phyloP scores from a whole-genome alignment of 202 grass and related monocot genomes.

The Setaria viridis region DNA sequence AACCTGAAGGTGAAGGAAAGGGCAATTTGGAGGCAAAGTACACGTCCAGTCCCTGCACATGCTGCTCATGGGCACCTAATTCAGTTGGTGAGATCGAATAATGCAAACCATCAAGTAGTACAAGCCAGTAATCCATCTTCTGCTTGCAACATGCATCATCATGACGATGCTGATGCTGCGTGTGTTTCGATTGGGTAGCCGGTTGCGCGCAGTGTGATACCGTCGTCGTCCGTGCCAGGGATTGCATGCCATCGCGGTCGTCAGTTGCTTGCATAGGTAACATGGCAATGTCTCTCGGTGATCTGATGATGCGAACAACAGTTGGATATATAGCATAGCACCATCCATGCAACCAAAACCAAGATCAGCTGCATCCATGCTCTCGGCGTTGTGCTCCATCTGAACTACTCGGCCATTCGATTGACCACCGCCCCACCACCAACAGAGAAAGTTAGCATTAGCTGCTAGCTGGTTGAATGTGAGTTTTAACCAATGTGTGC shows the following conservation, averaged over 20 bases:
- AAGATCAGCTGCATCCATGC: too few relatives aligned
- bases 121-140: not conserved
- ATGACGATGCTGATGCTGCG: not conserved
- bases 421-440: too few relatives aligned
- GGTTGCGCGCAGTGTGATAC: too few relatives aligned
- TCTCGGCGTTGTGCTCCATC: too few relatives aligned
- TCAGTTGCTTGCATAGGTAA: not conserved
- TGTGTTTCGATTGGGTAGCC: not conserved
- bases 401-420: too few relatives aligned
- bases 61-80: constrained; percentile 5
- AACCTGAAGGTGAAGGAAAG: not conserved
- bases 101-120: not conserved
- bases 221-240: too few relatives aligned
- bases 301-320: not conserved
- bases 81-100: not conserved
- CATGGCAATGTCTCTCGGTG: not conserved
- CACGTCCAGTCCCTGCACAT: constrained; percentile 7
- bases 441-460: too few relatives aligned
- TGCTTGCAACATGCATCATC: not conserved
- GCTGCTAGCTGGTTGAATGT: too few relatives aligned
- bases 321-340: too few relatives aligned
- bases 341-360: too few relatives aligned
- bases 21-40: not conserved
- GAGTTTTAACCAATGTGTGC: too few relatives aligned
- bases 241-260: too few relatives aligned